Percentiles rank a stretch among this genome's conserved stretches.
Conservation (phyloP, 148 eudicot genomes). For the Nepenthes mirabilis region DNA sequence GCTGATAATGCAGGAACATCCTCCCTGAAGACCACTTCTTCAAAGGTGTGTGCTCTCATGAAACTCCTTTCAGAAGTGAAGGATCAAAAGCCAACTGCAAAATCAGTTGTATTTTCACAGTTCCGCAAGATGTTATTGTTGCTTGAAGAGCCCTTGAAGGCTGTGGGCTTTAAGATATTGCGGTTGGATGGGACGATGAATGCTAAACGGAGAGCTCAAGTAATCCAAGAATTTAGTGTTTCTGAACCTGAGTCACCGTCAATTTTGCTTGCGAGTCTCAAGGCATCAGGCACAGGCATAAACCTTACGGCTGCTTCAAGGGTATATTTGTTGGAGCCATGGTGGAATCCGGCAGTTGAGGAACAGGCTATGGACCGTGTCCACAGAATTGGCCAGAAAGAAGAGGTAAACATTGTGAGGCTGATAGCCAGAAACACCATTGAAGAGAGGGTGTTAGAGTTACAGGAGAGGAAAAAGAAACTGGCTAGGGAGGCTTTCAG, state of each 20-base stretch:
- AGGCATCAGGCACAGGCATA: constrained; percentile 79
- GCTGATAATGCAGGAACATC: constrained; percentile 9
- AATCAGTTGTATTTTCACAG: constrained; percentile 83
- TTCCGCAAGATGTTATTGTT: constrained; percentile 66
- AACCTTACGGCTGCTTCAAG: constrained; percentile 76
- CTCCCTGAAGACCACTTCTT: constrained; percentile 22
- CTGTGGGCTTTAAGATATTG: constrained; percentile 62
- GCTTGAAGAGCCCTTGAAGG: constrained; percentile 72
- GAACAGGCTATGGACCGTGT: constrained; percentile 98
- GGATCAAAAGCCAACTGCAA: constrained; percentile 26
- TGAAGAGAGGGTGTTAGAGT: constrained; percentile 72
- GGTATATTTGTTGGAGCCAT: constrained; percentile 81
- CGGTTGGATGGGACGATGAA: constrained; percentile 87
- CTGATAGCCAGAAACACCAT: constrained; percentile 76
- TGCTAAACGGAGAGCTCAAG: constrained; percentile 56
- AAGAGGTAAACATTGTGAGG: constrained; percentile 71
- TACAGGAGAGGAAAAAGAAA: constrained; percentile 75
- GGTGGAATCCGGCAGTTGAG: constrained; percentile 99
- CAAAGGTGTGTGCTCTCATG: constrained; percentile 58
- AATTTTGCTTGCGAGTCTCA: constrained; percentile 75
- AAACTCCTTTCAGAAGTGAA: constrained; percentile 52
- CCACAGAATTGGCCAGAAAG: constrained; percentile 80
- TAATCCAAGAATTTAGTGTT: constrained; percentile 47
- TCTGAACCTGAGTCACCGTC: constrained; percentile 48
- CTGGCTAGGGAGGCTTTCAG: constrained; percentile 68